Conservation (phyloP, 352 stramenopile species). For the Pythium graminicola region DNA sequence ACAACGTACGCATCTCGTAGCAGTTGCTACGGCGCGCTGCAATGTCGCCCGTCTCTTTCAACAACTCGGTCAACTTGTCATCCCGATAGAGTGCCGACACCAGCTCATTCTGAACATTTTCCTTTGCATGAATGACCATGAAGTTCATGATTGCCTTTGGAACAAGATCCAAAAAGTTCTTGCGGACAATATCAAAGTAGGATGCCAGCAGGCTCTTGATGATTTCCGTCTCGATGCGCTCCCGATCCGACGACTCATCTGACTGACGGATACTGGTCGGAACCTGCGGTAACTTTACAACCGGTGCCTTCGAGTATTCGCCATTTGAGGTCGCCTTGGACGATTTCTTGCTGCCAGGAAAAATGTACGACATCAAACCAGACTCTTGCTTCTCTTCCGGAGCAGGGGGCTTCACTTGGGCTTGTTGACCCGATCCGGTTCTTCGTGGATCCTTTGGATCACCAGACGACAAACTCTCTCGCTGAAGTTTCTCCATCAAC, state of each 20-base stretch:
- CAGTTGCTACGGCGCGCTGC: slow-evolving; percentile 91
- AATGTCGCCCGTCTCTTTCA: slow-evolving; percentile 95
- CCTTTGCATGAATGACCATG: slow-evolving; percentile 91
- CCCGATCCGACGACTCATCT: slow-evolving; percentile 92
- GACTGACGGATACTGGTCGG: slow-evolving; percentile 94
- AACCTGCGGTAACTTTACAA: slow-evolving; percentile 95
- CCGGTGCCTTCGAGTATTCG: slow-evolving; percentile 34
- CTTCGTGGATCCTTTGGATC: slow-evolving; percentile 53
- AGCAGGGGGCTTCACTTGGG: slow-evolving; percentile 4
- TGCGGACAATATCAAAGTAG: slow-evolving; percentile 99
- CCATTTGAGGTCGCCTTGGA: slow-evolving; percentile 12
- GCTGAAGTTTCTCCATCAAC: slow-evolving; percentile 93
- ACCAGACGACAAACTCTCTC: slow-evolving; percentile 59
- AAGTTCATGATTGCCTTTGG: slow-evolving; percentile 99
- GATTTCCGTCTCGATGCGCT: slow-evolving; percentile 97
- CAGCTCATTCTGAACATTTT: slow-evolving; percentile 97
- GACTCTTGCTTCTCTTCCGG: slow-evolving; percentile 58
- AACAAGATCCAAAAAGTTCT: slow-evolving; percentile 99
- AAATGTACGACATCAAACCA: slow-evolving; percentile 69
- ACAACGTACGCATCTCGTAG: slow-evolving; percentile 94
- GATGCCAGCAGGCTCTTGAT: slow-evolving; percentile 96
- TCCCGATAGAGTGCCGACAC: slow-evolving; percentile 96
- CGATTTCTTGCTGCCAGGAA: slow-evolving; percentile 53
- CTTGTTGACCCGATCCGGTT: slow-evolving; percentile 17
- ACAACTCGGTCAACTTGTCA: slow-evolving; percentile 92